phyloP scores from a whole-genome alignment of 768 basidiomycete genomes.

The Pisolithus marmoratus region DNA sequence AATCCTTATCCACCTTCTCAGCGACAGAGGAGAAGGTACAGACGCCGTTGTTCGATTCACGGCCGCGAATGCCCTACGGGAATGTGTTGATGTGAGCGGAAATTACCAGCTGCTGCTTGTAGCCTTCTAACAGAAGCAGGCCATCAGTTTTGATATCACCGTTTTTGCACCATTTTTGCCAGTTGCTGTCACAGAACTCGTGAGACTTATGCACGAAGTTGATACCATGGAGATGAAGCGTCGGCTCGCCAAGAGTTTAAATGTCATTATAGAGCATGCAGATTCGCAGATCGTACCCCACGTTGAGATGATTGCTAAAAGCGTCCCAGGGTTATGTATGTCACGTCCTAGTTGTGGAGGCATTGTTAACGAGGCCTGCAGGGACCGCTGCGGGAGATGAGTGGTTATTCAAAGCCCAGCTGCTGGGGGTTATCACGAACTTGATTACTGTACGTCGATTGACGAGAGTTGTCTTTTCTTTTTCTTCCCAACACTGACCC shows the following conservation, averaged over 20 bases:
- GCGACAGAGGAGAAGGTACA: slow-evolving; percentile 61
- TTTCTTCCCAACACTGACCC: not conserved
- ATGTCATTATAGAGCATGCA: slow-evolving; percentile 55
- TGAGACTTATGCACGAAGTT: slow-evolving; percentile 66
- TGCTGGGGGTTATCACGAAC: slow-evolving; percentile 66
- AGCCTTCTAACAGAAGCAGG: slow-evolving; percentile 35
- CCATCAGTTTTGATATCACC: slow-evolving; percentile 53
- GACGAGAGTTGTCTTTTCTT: not conserved
- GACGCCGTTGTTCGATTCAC: slow-evolving; percentile 86
- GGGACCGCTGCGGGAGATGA: slow-evolving; percentile 67
- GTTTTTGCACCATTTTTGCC: slow-evolving; percentile 68
- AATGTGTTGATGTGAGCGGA: slow-evolving; percentile 76
- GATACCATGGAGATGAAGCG: slow-evolving; percentile 75
- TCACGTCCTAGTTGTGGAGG: slow-evolving; percentile 7
- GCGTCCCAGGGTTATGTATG: slow-evolving; percentile 71
- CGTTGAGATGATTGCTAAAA: slow-evolving; percentile 51
- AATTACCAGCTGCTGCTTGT: not conserved
- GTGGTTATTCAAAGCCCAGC: slow-evolving; percentile 62
- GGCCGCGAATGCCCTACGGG: slow-evolving; percentile 70
- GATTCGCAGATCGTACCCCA: slow-evolving; percentile 61
- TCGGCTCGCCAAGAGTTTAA: slow-evolving; percentile 64
- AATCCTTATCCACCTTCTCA: slow-evolving; percentile 70
- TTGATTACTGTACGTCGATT: slow-evolving; percentile 52
- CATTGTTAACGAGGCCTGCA: slow-evolving; percentile 23
- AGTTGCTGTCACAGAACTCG: slow-evolving; percentile 53